These are phyloP conservation scores for Aureobasidium sp. DNA, from an alignment of 2,329 filamentous ascomycete species.

Conservation along the genomic window DNA sequence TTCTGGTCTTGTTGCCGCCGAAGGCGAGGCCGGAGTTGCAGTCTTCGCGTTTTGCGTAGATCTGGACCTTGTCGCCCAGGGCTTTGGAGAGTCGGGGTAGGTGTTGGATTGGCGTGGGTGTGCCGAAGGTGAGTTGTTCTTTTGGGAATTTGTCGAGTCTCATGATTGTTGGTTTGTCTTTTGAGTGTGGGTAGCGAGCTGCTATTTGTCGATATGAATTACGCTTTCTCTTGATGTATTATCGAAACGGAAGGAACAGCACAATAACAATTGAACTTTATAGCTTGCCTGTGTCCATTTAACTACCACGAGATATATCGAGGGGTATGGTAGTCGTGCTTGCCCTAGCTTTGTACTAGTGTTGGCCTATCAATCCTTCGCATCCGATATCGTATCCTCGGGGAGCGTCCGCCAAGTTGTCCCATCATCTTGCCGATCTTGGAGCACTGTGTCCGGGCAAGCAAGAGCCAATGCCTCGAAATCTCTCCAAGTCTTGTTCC, in stretches of 20 bases:
- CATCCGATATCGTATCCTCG: slow-evolving; percentile 8
- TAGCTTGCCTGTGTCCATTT: not conserved
- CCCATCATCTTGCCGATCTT: not conserved
- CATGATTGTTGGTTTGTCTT: not conserved
- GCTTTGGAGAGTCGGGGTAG: slow-evolving; percentile 58
- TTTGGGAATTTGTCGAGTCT: slow-evolving; percentile 41
- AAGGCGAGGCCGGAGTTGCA: slow-evolving; percentile 37
- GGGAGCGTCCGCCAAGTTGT: no score
- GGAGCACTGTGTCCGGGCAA: not conserved
- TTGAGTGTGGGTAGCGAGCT: not conserved
- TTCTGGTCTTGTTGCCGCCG: slow-evolving; percentile 35
- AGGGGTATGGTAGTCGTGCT: not conserved
- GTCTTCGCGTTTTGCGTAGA: slow-evolving; percentile 68
- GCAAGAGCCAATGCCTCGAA: not conserved
- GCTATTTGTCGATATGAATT: not conserved
- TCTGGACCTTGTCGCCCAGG: slow-evolving; percentile 52
- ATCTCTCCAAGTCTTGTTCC: not conserved
- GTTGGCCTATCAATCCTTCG: slow-evolving; percentile 1
- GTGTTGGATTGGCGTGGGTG: slow-evolving; percentile 60
- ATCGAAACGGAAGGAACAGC: no score
- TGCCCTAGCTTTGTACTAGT: not conserved
- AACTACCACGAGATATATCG: not conserved
- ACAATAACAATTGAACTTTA: not conserved
- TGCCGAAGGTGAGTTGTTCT: slow-evolving; percentile 53
- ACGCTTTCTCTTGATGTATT: not conserved